These are phyloP conservation scores for Trametes polyzona DNA, from an alignment of 1,284 basidiomycete genomes.

Conservation along the genomic window DNA sequence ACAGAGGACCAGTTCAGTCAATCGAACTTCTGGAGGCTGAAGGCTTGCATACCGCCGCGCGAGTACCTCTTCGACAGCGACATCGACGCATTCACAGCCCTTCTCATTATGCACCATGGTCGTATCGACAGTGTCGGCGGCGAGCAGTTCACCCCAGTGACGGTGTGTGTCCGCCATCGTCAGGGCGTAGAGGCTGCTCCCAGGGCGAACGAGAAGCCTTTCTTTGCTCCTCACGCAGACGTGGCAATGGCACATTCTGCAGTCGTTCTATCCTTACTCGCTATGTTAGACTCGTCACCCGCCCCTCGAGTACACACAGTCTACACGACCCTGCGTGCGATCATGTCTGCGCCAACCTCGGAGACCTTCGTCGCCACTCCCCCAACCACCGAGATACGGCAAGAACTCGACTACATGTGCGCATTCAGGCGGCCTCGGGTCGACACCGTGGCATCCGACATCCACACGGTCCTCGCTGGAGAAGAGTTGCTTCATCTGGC, in stretches of 20 bases:
- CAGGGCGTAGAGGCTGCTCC: neutral
- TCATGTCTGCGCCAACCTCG: conserved; percentile 50
- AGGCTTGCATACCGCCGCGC: conserved; percentile 65
- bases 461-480: conserved; percentile 44
- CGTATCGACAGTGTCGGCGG: conserved; percentile 61
- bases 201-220: neutral
- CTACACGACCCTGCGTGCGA: conserved; percentile 64
- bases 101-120: conserved; percentile 66
- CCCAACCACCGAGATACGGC: conserved; percentile 48
- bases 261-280: conserved; percentile 57
- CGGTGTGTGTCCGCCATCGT: conserved; percentile 45
- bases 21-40: conserved; percentile 82
- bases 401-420: conserved; percentile 58
- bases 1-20: conserved; percentile 51
- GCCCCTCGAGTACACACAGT: conserved; percentile 56
- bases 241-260: conserved; percentile 45
- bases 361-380: conserved; percentile 37
- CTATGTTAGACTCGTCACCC: conserved; percentile 58
- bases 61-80: conserved; percentile 64
- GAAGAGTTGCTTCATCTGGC: conserved; percentile 45
- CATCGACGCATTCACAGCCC: conserved; percentile 72
- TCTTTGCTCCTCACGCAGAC: conserved; percentile 2
- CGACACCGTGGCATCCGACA: conserved; percentile 34
- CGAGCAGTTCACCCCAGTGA: conserved; percentile 45
- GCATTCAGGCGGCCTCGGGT: conserved; percentile 44